Conservation (phyloP, 129 eudicot species). For the Erigeron canadensis region DNA sequence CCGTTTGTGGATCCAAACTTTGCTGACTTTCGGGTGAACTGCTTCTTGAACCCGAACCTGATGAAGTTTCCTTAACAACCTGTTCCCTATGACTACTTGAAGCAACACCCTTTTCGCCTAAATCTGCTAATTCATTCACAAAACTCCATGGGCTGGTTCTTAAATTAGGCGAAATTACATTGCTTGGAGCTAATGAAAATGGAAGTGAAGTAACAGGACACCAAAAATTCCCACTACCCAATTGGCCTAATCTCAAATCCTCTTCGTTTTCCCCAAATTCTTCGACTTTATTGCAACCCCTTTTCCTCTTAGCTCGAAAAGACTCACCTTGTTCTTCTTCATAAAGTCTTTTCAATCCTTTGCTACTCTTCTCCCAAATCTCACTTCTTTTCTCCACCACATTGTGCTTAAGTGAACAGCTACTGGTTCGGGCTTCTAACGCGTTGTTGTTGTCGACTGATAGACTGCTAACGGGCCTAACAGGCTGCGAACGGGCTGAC, state of each 20-base stretch:
- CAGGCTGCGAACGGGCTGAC: slow-evolving; percentile 45
- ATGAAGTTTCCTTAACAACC: slow-evolving; percentile 44
- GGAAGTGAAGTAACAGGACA: slow-evolving; percentile 48
- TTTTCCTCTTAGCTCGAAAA: slow-evolving; percentile 65
- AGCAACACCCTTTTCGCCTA: slow-evolving; percentile 53
- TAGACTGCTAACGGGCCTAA: slow-evolving; percentile 51
- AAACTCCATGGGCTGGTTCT: slow-evolving; percentile 63
- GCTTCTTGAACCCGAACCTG: slow-evolving; percentile 52
- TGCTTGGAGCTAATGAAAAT: slow-evolving; percentile 40
- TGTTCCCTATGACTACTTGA: slow-evolving; percentile 39
- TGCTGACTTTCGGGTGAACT: slow-evolving; percentile 68
- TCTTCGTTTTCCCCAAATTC: slow-evolving; percentile 38
- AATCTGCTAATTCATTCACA: slow-evolving; percentile 49
- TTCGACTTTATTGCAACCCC: slow-evolving; percentile 41
- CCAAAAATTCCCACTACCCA: slow-evolving; percentile 73
- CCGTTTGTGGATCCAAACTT: slow-evolving; percentile 53
- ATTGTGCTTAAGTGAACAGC: slow-evolving; percentile 64
- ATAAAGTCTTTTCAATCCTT: slow-evolving; percentile 59
- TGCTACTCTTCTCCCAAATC: slow-evolving; percentile 46
- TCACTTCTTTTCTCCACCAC: slow-evolving; percentile 50
- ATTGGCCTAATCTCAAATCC: slow-evolving; percentile 44
- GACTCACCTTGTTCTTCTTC: slow-evolving; percentile 59
- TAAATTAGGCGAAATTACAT: slow-evolving; percentile 40
- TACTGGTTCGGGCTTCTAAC: slow-evolving; percentile 46
- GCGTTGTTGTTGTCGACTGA: slow-evolving; percentile 63